Conservation (phyloP, 202 grass and related monocot genomes). For the Zizania palustris region DNA sequence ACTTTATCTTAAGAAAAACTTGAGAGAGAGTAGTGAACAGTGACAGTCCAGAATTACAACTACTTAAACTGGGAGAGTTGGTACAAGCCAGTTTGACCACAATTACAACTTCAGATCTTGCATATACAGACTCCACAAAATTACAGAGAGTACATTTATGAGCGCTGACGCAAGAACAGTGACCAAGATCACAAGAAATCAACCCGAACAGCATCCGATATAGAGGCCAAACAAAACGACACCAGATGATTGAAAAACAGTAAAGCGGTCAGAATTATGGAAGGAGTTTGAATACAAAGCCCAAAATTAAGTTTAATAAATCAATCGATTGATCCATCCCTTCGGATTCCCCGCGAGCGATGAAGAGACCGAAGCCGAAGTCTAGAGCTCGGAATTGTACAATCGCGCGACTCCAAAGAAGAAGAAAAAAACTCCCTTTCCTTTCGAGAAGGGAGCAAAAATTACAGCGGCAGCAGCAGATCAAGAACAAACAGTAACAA, state of each 20-base stretch:
- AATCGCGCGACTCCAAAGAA: constrained; percentile 23
- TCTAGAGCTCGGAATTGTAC: constrained; percentile 21
- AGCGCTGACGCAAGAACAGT: constrained; percentile 32
- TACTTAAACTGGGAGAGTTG: not conserved
- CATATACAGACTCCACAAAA: not conserved
- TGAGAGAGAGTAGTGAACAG: not conserved
- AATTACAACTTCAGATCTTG: constrained; percentile 21
- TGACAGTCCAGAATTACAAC: not conserved
- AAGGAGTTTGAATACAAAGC: not conserved
- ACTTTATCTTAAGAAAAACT: too few species aligned
- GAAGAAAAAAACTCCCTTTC: constrained; percentile 32
- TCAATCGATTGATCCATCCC: constrained; percentile 26
- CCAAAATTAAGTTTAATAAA: constrained; percentile 27
- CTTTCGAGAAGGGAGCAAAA: constrained; percentile 54
- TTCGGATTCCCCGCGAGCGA: constrained; percentile 26
- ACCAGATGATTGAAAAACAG: not conserved
- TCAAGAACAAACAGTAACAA: constrained; percentile 21
- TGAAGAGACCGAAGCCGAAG: constrained; percentile 9
- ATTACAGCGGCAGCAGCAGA: constrained; percentile 44
- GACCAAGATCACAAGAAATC: constrained; percentile 20
- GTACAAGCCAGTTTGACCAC: constrained; percentile 30
- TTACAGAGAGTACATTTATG: constrained; percentile 34
- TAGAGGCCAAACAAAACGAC: constrained; percentile 22
- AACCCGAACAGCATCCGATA: constrained; percentile 15
- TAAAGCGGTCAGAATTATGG: constrained; percentile 15